phyloP scores from a whole-genome alignment of 495 filamentous ascomycete genomes.

The Talaromyces adpressus region DNA sequence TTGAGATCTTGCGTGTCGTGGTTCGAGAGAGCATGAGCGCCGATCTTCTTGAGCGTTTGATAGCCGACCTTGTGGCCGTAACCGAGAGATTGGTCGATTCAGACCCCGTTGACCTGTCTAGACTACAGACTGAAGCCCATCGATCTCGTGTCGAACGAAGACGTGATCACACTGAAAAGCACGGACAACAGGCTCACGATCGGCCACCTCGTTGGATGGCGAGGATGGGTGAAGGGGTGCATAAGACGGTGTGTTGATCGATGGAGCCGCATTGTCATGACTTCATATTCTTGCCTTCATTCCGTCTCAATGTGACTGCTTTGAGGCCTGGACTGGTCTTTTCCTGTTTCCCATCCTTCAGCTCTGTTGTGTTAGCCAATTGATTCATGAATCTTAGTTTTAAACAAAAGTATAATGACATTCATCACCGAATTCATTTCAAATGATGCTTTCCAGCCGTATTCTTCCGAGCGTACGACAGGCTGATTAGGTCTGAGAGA shows the following conservation, averaged over 20 bases:
- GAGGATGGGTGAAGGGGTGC: slow-evolving; percentile 5
- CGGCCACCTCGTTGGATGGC: neutral
- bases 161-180: neutral
- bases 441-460: neutral
- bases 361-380: neutral
- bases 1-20: slow-evolving; percentile 64
- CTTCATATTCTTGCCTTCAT: neutral
- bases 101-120: slow-evolving; percentile 28
- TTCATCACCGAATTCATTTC: neutral
- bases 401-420: neutral
- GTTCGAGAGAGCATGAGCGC: slow-evolving; percentile 63
- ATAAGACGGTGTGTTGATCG: slow-evolving; percentile 7
- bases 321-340: neutral
- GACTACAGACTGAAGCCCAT: neutral
- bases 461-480: neutral
- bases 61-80: slow-evolving; percentile 47
- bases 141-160: neutral
- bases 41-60: slow-evolving; percentile 57
- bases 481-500: neutral
- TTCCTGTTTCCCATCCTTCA: neutral
- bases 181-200: neutral
- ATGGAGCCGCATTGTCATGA: neutral
- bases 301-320: neutral
- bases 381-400: neutral
- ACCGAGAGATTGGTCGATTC: slow-evolving; percentile 50